Conservation (phyloP, 2,329 filamentous ascomycete species). For the Curvularia hawaiiensis region DNA sequence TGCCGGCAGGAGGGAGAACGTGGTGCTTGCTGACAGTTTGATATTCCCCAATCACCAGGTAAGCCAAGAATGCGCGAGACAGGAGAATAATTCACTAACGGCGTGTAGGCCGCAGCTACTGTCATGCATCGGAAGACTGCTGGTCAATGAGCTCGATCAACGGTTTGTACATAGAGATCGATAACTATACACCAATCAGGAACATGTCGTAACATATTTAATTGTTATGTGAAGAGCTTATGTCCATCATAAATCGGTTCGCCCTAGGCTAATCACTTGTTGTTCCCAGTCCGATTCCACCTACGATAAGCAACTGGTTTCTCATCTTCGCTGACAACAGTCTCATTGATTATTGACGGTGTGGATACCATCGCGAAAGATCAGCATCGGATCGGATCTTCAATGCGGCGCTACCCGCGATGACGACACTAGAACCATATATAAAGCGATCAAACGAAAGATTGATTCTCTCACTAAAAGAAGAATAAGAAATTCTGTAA, state of each 20-base stretch:
- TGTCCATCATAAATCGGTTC: neutral
- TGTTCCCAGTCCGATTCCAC: neutral
- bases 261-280: neutral
- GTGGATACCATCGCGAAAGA: neutral
- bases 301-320: neutral
- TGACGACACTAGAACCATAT: neutral
- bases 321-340: neutral
- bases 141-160: constrained; percentile 16
- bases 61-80: constrained; percentile 32
- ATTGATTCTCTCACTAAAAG: neutral
- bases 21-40: constrained; percentile 85
- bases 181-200: neutral
- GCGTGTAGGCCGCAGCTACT: constrained; percentile 40
- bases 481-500: neutral
- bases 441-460: neutral
- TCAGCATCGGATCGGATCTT: neutral
- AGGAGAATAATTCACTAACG: constrained; percentile 17
- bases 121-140: constrained; percentile 44
- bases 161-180: constrained; percentile 6
- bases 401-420: neutral
- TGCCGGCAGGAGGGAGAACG: constrained; percentile 83
- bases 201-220: neutral
- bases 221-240: neutral
- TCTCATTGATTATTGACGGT: neutral
- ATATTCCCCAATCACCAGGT: constrained; percentile 92